Base-by-base conservation (phyloP, 139 green algal species). In the Chlamydomonas eustigma region DNA sequence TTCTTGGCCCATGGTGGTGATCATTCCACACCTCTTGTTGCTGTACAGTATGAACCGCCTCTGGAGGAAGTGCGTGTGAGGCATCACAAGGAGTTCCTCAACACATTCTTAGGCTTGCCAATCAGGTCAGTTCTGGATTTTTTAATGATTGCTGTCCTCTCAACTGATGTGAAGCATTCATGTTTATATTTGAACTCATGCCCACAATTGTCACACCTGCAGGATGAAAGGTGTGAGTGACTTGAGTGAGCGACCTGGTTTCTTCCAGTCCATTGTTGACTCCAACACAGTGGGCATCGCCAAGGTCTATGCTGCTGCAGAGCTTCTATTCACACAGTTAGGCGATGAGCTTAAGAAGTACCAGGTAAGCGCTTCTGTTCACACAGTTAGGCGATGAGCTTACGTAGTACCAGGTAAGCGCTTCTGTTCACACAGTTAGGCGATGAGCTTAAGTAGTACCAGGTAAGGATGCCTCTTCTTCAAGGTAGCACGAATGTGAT, bases 51-150 rank as follows among this genome's bases (percentile, higher is more conserved):
- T 37, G 89, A 94, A 25, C 91, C 90, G 1, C 83, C 90, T 0
- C 76, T 96, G 36, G 91, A 96, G 80, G 88, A 94, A 71, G 68
- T 96, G 37, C 88, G 90, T 63, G 83, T 85, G 64, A 77, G 75
- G 50, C 88, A 93, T 81, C 86, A 88, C 80, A 90, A 87, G 71
- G 77, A 88, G 38, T 76, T 86, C 50, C 72, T 92, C 24, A 86
- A 88, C 44, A 76, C 80, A 18, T 92, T 91, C 73, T 73, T 94
- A 38, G 79, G 78, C 2, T 78, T 92, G 75, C 88, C 89, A 3
- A 38, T 86, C 31, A 38, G 44, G 44, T 58, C 12, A 12, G 44
- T 18, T 18, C 44, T n/a, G n/a, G n/a, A n/a, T n/a, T n/a, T n/a
- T n/a, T n/a, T n/a, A n/a, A n/a, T n/a, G n/a, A n/a, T n/a, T n/a